phyloP scores from a whole-genome alignment of 768 basidiomycete species.

The Sarcodon sp. region DNA sequence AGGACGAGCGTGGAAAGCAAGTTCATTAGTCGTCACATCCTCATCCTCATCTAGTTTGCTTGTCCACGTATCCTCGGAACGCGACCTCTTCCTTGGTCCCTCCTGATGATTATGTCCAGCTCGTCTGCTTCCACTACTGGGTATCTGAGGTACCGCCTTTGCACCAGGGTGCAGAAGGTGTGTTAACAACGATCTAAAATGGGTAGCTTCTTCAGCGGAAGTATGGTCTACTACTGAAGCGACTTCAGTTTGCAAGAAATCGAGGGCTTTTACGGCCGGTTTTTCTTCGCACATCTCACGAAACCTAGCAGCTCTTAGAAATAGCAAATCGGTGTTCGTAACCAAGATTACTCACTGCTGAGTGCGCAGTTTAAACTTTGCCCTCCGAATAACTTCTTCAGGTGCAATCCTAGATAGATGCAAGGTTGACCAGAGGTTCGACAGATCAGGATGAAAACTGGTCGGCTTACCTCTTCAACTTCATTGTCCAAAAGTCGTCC shows the following conservation, averaged over 20 bases:
- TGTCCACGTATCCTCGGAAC: slow-evolving; percentile 12
- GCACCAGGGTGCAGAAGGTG: slow-evolving; percentile 35
- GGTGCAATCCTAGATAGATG: slow-evolving; percentile 35
- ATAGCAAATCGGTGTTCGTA: background rate
- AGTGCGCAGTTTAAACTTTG: slow-evolving; percentile 49
- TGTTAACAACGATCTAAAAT: slow-evolving; percentile 54
- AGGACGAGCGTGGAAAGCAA: background rate
- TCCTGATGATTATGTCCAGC: slow-evolving; percentile 8
- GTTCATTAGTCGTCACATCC: background rate
- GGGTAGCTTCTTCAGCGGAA: slow-evolving; percentile 43
- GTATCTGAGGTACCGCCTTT: background rate
- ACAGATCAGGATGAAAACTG: too few species aligned
- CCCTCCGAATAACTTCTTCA: slow-evolving; percentile 51
- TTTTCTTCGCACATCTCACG: slow-evolving; percentile 68
- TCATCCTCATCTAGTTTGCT: background rate
- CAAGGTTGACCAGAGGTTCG: background rate
- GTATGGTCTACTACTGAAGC: slow-evolving; percentile 60
- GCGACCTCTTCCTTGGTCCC: slow-evolving; percentile 32
- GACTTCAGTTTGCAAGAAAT: slow-evolving; percentile 60
- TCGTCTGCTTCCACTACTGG: background rate
- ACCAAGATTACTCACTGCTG: slow-evolving; percentile 46
- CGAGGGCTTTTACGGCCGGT: slow-evolving; percentile 49
- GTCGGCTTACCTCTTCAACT: slow-evolving; percentile 39
- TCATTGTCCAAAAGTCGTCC: slow-evolving; percentile 75
- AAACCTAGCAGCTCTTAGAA: slow-evolving; percentile 34